Evolutionary conservation across 176 grass and related monocot species (phyloP), one percentile per base, ranked within the genome.

Genomic region (Chrysopogon serrulatus): DNA sequence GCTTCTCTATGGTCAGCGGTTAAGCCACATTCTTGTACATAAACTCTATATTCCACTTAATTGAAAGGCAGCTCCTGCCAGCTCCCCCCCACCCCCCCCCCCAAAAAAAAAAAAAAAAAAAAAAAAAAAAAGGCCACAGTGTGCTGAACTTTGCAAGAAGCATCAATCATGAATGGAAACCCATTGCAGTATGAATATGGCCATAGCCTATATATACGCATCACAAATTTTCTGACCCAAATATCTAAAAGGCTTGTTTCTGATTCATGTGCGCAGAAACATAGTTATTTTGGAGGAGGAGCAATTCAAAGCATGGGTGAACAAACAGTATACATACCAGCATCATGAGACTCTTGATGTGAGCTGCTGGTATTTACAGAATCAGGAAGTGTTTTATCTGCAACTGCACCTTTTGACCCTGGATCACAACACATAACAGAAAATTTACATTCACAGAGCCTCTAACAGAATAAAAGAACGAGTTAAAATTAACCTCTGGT

Each of bases 361-460:
- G 88, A 86, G 37, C 40, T 90, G 36, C 43, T 40, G 71, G 83
- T 73, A 48, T 37, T 82, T 57, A 65, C 78, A 73, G 79, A 82
- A 74, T 36, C 59, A 26, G 59, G 39, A 2, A 83, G 57, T 19
- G 24, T 21, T 83, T 83, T 79, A 47, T 83, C 84, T 16, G 21
- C 8, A 24, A 40, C 37, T 17, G 44, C 30, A 67, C 15, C 31
- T 83, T 86, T 79, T 30, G 37, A 27, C 8, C 79, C 79, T 86
- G 79, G 21, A 83, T 65, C 18, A 19, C 10, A 41, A 59, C 26
- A 67, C 26, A 77, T 36, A 64, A 14, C 44, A 73, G 3, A 90
- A 73, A 40, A 70, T 6, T 70, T 30, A 41, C 65, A 56, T 70
- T 57, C 24, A 49, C 19, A 45, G 39, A 80, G 35, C 16, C 34